Evolutionary conservation across 768 basidiomycete species (phyloP), one percentile per base, ranked within the genome.

Genomic region (Sarcodon sp.): DNA sequence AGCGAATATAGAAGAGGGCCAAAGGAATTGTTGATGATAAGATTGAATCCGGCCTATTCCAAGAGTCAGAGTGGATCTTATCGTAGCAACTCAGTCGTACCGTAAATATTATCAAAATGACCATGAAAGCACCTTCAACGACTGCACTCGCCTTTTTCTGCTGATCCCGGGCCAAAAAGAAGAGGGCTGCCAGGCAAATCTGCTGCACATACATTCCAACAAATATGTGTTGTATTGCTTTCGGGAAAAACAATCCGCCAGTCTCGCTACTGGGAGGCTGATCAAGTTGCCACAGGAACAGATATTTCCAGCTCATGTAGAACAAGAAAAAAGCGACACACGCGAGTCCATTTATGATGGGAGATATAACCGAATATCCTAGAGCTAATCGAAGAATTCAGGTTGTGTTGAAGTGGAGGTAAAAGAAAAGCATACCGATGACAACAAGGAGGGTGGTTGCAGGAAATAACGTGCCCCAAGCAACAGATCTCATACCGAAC

Each of bases 171-270:
- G 83, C 77, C 7, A 99, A 73, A 82, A 99, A 97, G 76, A 98
- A 96, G 52, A 97, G 66, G 3, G 86, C 87, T 33, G 76, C 74
- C 34, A 96, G 68, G 60, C 87, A 91, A 44, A 97, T 57, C 61
- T 96, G 83, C 61, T 93, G 78, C 41, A 99, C 73, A 60, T 99
- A 99, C 60, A 98, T 57, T 3, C 94, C 96, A 16, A 92, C 89
- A 54, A 98, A 97, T 32, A 94, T 59, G 58, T 98, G 96, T 44
- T 87, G 80, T 27, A 98, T 77, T 4, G 96, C 94, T 64, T 83
- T 87, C 18, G 93, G 93, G 73, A 91, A 98, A 72, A 96, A 98
- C 44, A 88, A 61, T 0, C 96, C 96, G 35, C 94, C 94, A 0
- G 91, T 94, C 48, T 96, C 92, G 45, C 68, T 68, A 4, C 72